Evolutionary conservation across 192 early-diverging fungal genomes (phyloP).

Genomic region (Rhizophagus prolifer): DNA sequence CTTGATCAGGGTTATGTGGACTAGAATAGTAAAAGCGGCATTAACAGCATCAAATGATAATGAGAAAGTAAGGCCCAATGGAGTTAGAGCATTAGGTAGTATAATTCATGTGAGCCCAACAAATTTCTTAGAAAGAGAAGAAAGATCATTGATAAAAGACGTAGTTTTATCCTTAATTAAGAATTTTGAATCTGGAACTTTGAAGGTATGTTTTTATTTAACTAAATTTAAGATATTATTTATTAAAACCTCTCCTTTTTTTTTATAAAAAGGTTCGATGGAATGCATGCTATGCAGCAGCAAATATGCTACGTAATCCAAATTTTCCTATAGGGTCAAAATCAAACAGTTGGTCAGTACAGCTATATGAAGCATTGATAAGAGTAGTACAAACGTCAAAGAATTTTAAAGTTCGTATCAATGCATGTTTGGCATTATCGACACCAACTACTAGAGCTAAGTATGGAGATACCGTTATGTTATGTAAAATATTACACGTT

Average conservation of each 20-base stretch:
- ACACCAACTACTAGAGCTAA: conserved; percentile 37
- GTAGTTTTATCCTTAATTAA: conserved; percentile 51
- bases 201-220: conserved; percentile 52
- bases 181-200: conserved; percentile 59
- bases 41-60: conserved; percentile 61
- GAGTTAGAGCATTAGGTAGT: conserved; percentile 70
- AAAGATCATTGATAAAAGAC: conserved; percentile 46
- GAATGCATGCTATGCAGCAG: conserved; percentile 76
- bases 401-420: conserved; percentile 82
- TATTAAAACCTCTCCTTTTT: background rate
- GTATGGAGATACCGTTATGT: conserved; percentile 43
- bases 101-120: conserved; percentile 53
- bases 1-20: conserved; percentile 44
- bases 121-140: conserved; percentile 45
- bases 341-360: conserved; percentile 44
- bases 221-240: background rate
- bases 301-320: conserved; percentile 56
- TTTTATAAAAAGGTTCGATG: conserved; percentile 58
- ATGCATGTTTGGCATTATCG: conserved; percentile 56
- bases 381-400: conserved; percentile 53
- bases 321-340: conserved; percentile 56
- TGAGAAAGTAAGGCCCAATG: conserved; percentile 76
- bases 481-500: conserved; percentile 34
- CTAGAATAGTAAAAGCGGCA: conserved; percentile 45
- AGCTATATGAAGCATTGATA: conserved; percentile 55